Conservation (phyloP, 1,284 basidiomycete genomes). For the Sparassis latifolia region DNA sequence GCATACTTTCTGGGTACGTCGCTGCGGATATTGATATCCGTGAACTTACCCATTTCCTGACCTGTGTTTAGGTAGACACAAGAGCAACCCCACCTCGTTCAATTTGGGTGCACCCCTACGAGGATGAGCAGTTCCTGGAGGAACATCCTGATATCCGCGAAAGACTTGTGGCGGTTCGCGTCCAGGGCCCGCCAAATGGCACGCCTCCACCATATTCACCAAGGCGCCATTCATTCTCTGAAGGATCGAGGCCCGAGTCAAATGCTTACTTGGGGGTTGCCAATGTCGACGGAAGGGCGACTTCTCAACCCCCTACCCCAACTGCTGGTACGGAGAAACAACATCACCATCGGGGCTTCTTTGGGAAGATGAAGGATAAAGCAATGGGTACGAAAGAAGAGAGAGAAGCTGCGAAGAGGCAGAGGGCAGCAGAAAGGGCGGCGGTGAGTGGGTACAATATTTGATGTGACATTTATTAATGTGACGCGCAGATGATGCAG, state of each 20-base stretch:
- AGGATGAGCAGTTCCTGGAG: slow-evolving; percentile 54
- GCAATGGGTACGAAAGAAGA: slow-evolving; percentile 59
- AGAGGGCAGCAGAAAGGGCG: slow-evolving; percentile 28
- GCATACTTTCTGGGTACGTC: slow-evolving; percentile 39
- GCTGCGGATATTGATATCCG: background rate
- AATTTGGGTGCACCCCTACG: slow-evolving; percentile 67
- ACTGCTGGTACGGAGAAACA: background rate
- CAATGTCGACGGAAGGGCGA: slow-evolving; percentile 5
- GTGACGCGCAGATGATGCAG: slow-evolving; percentile 13
- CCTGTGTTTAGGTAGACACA: slow-evolving; percentile 50
- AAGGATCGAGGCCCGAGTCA: slow-evolving; percentile 7
- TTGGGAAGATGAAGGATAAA: slow-evolving; percentile 57
- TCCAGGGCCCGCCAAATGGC: slow-evolving; percentile 4
- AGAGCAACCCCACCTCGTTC: slow-evolving; percentile 54
- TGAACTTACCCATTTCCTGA: slow-evolving; percentile 2
- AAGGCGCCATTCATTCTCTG: slow-evolving; percentile 28
- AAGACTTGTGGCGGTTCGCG: slow-evolving; percentile 24
- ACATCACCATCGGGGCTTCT: slow-evolving; percentile 30
- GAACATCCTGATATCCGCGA: slow-evolving; percentile 47
- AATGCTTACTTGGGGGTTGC: slow-evolving; percentile 7
- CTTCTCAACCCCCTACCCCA: slow-evolving; percentile 16
- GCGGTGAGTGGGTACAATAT: background rate
- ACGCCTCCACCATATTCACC: slow-evolving; percentile 21
- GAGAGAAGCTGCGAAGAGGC: slow-evolving; percentile 41
- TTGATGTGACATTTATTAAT: too few species aligned